Evolutionary conservation across 306 rosid species (phyloP), one percentile per base, ranked within the genome.

Genomic region (Coriaria nepalensis): DNA sequence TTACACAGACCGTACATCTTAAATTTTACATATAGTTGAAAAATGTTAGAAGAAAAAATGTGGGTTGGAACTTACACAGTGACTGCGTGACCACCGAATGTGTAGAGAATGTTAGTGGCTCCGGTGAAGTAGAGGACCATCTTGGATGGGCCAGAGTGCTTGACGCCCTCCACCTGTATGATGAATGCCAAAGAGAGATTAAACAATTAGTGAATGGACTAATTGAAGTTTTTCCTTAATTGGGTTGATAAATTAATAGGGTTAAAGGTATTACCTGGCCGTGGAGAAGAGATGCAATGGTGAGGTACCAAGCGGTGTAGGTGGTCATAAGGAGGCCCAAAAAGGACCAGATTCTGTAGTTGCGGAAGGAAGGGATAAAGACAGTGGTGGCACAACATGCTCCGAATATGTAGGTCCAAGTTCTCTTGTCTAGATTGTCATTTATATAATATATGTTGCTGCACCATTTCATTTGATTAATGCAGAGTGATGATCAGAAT

Each of bases 371-470:
- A 45, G 98, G 98, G 60, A 90, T 85, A 66, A 90, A 90, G 36
- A 90, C 98, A 12, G 98, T 90, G 67, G 98, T 90, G 49, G 98
- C 98, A 71, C 98, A 90, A 33, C 98, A 90, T 8, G 98, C 98
- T 62, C 95, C 98, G 64, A 90, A 90, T 59, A 90, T 90, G 40
- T 90, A 90, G 8, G 98, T 90, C 98, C 98, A 90, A 15, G 98
- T 90, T 52, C 98, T 85, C 80, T 90, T 90, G 93, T 90, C 98
- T 52, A 90, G 67, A 70, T 85, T 82, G 43, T 90, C 98, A 41
- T 90, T 90, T 67, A 90, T 90, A 76, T 90, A 90, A 72, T 90
- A 90, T 70, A 90, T 90, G 65, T 90, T 90, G 65, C 98, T 90
- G 88, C 64, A 49, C 29, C 29, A 20, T 20, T 20, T 20, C 29